phyloP scores from a whole-genome alignment of 148 eudicot species.

The Nepenthes gracilis region DNA sequence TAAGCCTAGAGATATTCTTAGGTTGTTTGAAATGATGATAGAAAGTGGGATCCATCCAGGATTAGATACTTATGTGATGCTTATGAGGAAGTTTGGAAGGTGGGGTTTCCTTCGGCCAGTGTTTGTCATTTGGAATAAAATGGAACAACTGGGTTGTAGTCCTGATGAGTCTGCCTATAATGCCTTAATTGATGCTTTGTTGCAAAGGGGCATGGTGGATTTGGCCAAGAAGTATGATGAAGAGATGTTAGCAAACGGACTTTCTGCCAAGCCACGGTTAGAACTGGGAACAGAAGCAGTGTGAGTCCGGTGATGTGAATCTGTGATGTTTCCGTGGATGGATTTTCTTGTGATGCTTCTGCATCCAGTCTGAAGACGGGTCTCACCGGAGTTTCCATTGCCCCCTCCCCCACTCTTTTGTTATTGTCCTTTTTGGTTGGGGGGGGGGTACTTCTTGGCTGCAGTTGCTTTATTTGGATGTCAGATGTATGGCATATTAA shows the following conservation, averaged over 20 bases:
- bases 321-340: neutral
- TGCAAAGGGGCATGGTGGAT: constrained; percentile 84
- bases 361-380: no score
- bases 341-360: no score
- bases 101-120: constrained; percentile 96
- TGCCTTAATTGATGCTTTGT: constrained; percentile 83
- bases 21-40: constrained; percentile 68
- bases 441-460: no score
- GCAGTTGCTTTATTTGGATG: no score
- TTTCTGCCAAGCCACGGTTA: constrained; percentile 75
- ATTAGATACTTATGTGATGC: constrained; percentile 88
- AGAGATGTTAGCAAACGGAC: constrained; percentile 82
- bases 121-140: constrained; percentile 68
- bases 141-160: constrained; percentile 72
- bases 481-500: no score
- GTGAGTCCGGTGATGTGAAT: constrained; percentile 22
- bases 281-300: constrained; percentile 35
- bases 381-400: no score
- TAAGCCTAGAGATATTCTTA: constrained; percentile 71
- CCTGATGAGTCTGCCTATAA: constrained; percentile 84
- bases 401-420: no score
- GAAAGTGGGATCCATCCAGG: constrained; percentile 56
- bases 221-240: constrained; percentile 77
- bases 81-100: constrained; percentile 83
- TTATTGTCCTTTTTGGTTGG: no score